Conservation (phyloP, 208 protist species). For the Leishmania arabica region DNA sequence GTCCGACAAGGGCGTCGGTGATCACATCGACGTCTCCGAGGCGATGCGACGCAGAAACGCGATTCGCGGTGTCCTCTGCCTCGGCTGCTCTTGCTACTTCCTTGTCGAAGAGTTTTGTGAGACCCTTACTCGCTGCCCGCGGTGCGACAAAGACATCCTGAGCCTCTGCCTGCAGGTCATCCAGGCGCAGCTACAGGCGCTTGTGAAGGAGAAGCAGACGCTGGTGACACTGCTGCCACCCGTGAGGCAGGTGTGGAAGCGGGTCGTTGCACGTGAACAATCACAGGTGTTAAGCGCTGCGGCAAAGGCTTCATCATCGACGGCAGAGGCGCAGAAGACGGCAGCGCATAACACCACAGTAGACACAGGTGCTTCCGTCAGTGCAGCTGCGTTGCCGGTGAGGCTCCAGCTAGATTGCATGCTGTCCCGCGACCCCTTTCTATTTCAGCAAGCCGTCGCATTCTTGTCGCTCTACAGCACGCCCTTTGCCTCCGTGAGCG, state of each 20-base stretch:
- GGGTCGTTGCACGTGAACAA: not conserved
- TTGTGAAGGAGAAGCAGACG: constrained; percentile 21
- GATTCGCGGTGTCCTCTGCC: constrained; percentile 61
- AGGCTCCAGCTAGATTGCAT: constrained; percentile 30
- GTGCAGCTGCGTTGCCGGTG: not conserved
- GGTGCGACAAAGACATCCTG: constrained; percentile 63
- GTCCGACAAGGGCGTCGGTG: not conserved
- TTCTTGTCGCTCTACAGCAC: constrained; percentile 70
- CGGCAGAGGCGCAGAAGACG: not conserved
- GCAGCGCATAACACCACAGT: not conserved
- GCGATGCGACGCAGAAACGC: constrained; percentile 36
- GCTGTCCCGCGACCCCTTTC: constrained; percentile 77
- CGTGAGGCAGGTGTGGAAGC: constrained; percentile 26
- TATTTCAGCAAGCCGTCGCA: constrained; percentile 84
- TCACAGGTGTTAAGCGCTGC: not conserved
- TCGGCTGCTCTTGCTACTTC: constrained; percentile 69
- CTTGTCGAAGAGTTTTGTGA: constrained; percentile 54
- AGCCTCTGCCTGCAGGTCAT: constrained; percentile 28
- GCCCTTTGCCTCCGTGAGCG: constrained; percentile 74
- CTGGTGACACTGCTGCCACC: constrained; percentile 15
- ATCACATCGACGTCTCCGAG: constrained; percentile 42
- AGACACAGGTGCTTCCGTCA: not conserved
- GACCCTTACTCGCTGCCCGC: constrained; percentile 56
- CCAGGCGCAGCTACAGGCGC: constrained; percentile 13
- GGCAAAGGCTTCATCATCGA: not conserved